A percentile compares a stretch with the other conserved stretches of the same genome.
Evolutionary conservation across 2,329 filamentous ascomycete genomes (phyloP).

Genomic region (Pseudocercospora crystallina): DNA sequence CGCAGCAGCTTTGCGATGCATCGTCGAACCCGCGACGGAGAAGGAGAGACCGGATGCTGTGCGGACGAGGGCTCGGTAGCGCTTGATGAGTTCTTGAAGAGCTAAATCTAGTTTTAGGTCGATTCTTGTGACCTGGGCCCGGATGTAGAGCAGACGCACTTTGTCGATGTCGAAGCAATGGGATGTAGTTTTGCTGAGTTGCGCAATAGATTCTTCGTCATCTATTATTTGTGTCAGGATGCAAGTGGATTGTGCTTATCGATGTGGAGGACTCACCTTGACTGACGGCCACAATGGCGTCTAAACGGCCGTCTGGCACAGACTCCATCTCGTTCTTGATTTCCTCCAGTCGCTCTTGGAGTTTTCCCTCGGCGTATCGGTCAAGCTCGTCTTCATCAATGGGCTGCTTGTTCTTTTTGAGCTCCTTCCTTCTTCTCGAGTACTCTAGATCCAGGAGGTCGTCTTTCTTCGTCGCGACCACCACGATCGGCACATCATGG

Average conservation of each 20-base stretch:
- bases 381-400: slow-evolving; percentile 27
- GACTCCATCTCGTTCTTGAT: slow-evolving; percentile 26
- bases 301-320: slow-evolving; percentile 26
- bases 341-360: slow-evolving; percentile 24
- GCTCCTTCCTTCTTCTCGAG: slow-evolving; percentile 17
- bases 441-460: slow-evolving; percentile 32
- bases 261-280: slow-evolving; percentile 20
- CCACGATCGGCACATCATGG: slow-evolving; percentile 35
- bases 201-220: slow-evolving; percentile 32
- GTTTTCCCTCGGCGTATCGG: slow-evolving; percentile 26
- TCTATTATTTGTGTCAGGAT: slow-evolving; percentile 23
- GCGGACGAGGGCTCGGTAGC: slow-evolving; percentile 31
- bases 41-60: slow-evolving; percentile 25
- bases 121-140: slow-evolving; percentile 36
- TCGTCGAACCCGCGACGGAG: slow-evolving; percentile 20
- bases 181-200: slow-evolving; percentile 32
- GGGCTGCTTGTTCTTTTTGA: slow-evolving; percentile 18
- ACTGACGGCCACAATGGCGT: slow-evolving; percentile 28
- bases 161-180: slow-evolving; percentile 35
- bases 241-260: background rate
- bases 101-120: slow-evolving; percentile 39
- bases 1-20: slow-evolving; percentile 25
- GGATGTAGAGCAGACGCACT: slow-evolving; percentile 36
- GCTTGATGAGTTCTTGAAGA: slow-evolving; percentile 34
- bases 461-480: slow-evolving; percentile 38